A percentile compares a stretch with the other conserved stretches of the same genome.
Conservation (phyloP, 257 asterid species). For the Petunia secreta region DNA sequence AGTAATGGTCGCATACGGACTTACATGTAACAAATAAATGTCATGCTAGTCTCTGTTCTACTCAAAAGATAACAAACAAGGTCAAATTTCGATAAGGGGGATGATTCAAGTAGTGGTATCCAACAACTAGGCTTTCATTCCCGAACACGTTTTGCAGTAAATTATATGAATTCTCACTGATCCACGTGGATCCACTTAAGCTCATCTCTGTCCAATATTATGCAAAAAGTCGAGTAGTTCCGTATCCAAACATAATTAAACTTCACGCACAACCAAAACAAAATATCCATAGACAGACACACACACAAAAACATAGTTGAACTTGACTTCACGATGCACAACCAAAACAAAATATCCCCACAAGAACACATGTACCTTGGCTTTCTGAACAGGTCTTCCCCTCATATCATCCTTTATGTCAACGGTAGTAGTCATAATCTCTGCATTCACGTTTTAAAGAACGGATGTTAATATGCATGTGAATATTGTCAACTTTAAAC, state of each 20-base stretch:
- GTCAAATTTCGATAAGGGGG: background rate
- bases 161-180: too few relatives aligned
- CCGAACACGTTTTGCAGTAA: too few relatives aligned
- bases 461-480: background rate
- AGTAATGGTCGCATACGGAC: background rate
- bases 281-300: background rate
- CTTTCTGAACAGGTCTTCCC: conserved; percentile 79
- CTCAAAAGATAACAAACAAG: background rate
- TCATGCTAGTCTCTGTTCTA: background rate
- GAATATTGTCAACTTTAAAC: background rate
- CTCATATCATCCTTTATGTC: conserved; percentile 80
- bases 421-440: conserved; percentile 80
- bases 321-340: background rate
- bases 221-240: too few relatives aligned
- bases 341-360: background rate
- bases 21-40: background rate
- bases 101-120: background rate
- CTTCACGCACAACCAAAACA: background rate
- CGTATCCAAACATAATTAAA: background rate
- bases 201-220: too few relatives aligned
- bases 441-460: conserved; percentile 39
- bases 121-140: too few relatives aligned
- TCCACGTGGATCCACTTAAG: too few relatives aligned
- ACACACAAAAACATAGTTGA: background rate
- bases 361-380: conserved; percentile 53